phyloP scores from a whole-genome alignment of 805 yeast genomes.

The Hanseniaspora taiwanica region DNA sequence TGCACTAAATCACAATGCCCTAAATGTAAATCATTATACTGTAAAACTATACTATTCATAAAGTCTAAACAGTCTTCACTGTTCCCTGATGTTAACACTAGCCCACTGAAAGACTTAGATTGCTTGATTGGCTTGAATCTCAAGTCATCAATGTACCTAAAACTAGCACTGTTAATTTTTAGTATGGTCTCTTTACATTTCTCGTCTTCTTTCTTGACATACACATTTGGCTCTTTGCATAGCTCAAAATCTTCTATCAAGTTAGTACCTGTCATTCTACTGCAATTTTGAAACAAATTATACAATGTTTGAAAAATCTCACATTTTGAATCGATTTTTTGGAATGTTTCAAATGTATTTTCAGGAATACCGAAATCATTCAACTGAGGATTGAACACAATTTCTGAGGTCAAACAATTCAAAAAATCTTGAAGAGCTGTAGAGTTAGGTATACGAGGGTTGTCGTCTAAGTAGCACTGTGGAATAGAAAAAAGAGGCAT shows the following conservation, averaged over 20 bases:
- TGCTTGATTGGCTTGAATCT: slow-evolving; percentile 41
- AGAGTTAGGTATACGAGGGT: neutral
- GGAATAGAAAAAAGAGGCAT: slow-evolving; percentile 56
- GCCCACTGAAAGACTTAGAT: slow-evolving; percentile 37
- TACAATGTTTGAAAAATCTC: slow-evolving; percentile 12
- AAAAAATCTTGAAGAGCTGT: neutral
- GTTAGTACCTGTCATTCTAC: slow-evolving; percentile 16
- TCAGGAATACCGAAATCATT: slow-evolving; percentile 43
- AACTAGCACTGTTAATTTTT: slow-evolving; percentile 34
- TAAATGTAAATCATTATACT: slow-evolving; percentile 21
- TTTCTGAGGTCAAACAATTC: slow-evolving; percentile 2
- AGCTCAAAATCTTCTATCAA: slow-evolving; percentile 15
- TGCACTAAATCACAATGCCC: slow-evolving; percentile 24
- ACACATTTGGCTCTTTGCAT: slow-evolving; percentile 18
- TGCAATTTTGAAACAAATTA: slow-evolving; percentile 13
- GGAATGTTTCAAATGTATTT: slow-evolving; percentile 26
- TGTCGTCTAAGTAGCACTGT: slow-evolving; percentile 8
- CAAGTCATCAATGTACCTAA: slow-evolving; percentile 43
- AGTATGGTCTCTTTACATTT: neutral
- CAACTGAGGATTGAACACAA: slow-evolving; percentile 29
- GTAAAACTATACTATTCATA: slow-evolving; percentile 20
- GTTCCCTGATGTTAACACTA: slow-evolving; percentile 29
- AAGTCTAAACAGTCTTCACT: slow-evolving; percentile 18
- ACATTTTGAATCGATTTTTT: slow-evolving; percentile 11
- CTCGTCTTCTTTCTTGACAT: slow-evolving; percentile 19